These are phyloP conservation scores for Chloris gayana DNA, from an alignment of 176 grass and related monocot genomes.

Conservation along the genomic window DNA sequence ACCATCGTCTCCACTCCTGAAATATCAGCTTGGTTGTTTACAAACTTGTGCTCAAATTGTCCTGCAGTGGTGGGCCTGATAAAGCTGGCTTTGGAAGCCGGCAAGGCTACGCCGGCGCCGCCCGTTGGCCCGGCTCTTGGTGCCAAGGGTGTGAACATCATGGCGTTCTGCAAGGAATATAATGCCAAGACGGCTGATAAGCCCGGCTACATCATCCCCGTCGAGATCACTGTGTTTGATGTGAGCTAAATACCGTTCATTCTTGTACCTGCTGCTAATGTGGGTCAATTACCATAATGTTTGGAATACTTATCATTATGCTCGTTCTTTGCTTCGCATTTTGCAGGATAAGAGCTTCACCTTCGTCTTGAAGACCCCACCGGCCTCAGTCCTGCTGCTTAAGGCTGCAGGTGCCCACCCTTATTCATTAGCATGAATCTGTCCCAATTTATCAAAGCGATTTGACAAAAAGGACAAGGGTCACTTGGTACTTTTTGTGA, in stretches of 20 bases:
- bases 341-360: conserved; percentile 96
- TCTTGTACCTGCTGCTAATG: background rate
- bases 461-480: background rate
- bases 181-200: conserved; percentile 98
- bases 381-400: conserved; percentile 89
- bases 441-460: background rate
- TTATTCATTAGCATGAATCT: conserved; percentile 1
- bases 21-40: background rate
- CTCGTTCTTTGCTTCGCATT: conserved; percentile 9
- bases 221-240: conserved; percentile 98
- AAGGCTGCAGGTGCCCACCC: conserved; percentile 83
- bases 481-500: background rate
- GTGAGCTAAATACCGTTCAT: conserved; percentile 40
- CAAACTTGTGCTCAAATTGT: background rate
- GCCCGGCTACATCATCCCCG: conserved; percentile 92
- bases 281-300: background rate
- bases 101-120: conserved; percentile 95
- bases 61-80: conserved; percentile 73
- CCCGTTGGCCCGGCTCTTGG: conserved; percentile 92
- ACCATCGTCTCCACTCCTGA: background rate
- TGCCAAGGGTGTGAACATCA: conserved; percentile 97
- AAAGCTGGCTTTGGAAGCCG: conserved; percentile 88
- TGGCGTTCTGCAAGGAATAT: conserved; percentile 98
- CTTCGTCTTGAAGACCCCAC: conserved; percentile 94
- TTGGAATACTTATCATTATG: background rate